Percentiles rank a stretch among this genome's conserved stretches.
These are phyloP conservation scores for Chenopodium berlandieri DNA, from an alignment of 148 eudicot genomes.

Conservation along the genomic window DNA sequence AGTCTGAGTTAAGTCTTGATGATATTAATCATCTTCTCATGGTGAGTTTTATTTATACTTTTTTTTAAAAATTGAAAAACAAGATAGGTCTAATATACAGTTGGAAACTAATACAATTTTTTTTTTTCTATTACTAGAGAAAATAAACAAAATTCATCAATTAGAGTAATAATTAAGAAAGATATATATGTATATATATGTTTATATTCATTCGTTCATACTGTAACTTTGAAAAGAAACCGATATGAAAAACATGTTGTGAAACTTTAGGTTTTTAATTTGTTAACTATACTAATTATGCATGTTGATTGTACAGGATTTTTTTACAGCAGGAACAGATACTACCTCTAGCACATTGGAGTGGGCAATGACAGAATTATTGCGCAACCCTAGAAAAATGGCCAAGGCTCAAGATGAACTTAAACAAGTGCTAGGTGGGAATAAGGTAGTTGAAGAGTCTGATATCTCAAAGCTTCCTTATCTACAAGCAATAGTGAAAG, in stretches of 20 bases:
- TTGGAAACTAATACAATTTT: no score
- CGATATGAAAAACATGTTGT: no score
- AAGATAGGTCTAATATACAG: no score
- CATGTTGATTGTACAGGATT: slow-evolving; percentile 11
- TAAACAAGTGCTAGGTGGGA: neutral
- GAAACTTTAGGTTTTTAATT: no score
- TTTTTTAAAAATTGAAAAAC: no score
- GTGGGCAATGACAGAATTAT: slow-evolving; percentile 25
- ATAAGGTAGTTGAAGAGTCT: neutral
- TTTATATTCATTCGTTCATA: no score
- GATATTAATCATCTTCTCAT: slow-evolving; percentile 7
- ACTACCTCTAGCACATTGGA: slow-evolving; percentile 8
- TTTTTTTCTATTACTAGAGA: no score
- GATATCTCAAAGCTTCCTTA: slow-evolving; percentile 23
- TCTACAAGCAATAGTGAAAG: slow-evolving; percentile 10
- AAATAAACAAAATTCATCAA: no score
- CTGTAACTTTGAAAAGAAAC: no score
- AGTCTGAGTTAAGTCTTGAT: neutral
- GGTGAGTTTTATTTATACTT: neutral
- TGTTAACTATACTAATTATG: neutral
- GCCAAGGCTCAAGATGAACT: slow-evolving; percentile 18
- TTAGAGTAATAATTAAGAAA: no score
- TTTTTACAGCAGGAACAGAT: slow-evolving; percentile 18
- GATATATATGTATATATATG: no score
- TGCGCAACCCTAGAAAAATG: slow-evolving; percentile 14